Conservation (phyloP, 1,284 basidiomycete species). For the Tilletia caries region DNA sequence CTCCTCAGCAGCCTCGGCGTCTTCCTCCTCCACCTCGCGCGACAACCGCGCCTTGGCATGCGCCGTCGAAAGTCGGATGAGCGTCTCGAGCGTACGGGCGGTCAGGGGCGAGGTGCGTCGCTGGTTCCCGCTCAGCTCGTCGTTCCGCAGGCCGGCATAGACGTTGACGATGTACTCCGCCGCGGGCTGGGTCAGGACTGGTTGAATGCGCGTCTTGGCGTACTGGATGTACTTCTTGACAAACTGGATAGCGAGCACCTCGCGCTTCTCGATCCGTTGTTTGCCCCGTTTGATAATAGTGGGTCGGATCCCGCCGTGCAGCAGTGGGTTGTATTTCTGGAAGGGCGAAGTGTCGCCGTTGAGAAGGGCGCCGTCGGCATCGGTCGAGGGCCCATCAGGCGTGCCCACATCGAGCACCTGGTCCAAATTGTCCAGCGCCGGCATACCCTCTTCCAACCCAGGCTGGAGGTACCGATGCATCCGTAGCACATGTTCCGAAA, state of each 20-base stretch:
- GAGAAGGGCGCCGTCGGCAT: constrained; percentile 39
- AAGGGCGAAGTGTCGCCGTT: constrained; percentile 54
- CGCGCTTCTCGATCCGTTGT: constrained; percentile 62
- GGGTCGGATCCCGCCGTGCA: constrained; percentile 77
- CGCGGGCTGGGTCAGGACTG: constrained; percentile 83
- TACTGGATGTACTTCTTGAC: constrained; percentile 99
- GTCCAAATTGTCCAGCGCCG: constrained; percentile 78
- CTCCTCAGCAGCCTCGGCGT: constrained; percentile 86
- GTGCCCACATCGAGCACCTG: constrained; percentile 51
- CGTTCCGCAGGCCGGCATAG: constrained; percentile 87
- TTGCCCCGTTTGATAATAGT: constrained; percentile 55
- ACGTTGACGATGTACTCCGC: constrained; percentile 91
- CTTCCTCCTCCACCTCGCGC: constrained; percentile 74
- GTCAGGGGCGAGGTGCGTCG: constrained; percentile 97
- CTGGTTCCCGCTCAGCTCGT: constrained; percentile 82
- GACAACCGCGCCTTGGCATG: constrained; percentile 95
- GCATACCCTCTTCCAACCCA: constrained; percentile 82
- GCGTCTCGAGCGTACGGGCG: constrained; percentile 95
- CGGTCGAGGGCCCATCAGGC: constrained; percentile 29
- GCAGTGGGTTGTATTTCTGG: constrained; percentile 92
- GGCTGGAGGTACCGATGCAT: constrained; percentile 97
- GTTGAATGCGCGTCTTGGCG: constrained; percentile 71
- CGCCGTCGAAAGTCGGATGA: constrained; percentile 95
- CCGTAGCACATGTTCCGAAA: constrained; percentile 94
- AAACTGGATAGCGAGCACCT: constrained; percentile 87